These are phyloP conservation scores for Diaporthe vaccinii DNA, from an alignment of 2,329 filamentous ascomycete species.

Conservation along the genomic window DNA sequence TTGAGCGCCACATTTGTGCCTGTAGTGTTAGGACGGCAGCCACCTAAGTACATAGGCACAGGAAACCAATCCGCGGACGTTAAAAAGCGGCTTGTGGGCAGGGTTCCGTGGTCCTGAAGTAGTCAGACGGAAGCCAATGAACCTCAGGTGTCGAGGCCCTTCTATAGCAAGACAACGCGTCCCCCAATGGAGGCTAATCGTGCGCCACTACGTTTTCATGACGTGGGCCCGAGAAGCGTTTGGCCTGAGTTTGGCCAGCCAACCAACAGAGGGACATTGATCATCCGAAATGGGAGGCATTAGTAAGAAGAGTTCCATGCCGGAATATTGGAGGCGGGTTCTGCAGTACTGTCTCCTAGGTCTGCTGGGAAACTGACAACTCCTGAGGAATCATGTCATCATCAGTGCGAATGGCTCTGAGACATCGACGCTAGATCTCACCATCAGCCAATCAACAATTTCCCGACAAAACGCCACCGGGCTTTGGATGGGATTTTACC, in stretches of 20 bases:
- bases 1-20: not conserved
- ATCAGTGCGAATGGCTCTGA: not conserved
- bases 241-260: too few species aligned
- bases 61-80: not conserved
- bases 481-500: constrained; percentile 13
- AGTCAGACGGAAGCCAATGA: not conserved
- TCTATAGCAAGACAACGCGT: not conserved
- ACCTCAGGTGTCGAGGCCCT: not conserved
- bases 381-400: not conserved
- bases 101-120: not conserved
- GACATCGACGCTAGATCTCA: constrained; percentile 6
- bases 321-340: not conserved
- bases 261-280: not conserved
- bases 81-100: not conserved
- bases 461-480: not conserved
- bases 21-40: not conserved
- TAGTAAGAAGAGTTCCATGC: not conserved
- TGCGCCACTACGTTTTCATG: not conserved
- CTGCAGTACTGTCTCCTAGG: too few species aligned
- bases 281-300: not conserved
- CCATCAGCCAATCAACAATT: constrained; percentile 11
- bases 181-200: too few species aligned
- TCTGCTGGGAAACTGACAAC: not conserved
- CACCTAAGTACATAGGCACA: not conserved
- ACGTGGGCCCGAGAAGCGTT: not conserved